These are phyloP conservation scores for Geotrichum histeridarum DNA, from an alignment of 1,139 yeast species.

Conservation along the genomic window DNA sequence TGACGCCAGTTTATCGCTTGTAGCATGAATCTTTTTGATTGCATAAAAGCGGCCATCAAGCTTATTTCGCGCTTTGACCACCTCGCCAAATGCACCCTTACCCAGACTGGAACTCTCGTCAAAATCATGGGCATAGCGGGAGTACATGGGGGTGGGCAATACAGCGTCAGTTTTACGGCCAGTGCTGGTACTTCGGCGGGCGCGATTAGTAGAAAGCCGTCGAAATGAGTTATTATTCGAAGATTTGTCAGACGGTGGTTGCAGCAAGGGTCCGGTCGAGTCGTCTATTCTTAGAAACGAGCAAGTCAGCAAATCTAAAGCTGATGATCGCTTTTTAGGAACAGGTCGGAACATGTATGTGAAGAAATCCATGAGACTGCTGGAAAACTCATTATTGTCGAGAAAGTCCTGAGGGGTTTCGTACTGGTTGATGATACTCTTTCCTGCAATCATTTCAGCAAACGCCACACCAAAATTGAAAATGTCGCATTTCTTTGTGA, in stretches of 20 bases:
- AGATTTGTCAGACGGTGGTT: neutral
- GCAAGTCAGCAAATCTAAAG: constrained; percentile 55
- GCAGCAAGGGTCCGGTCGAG: neutral
- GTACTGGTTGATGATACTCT: constrained; percentile 49
- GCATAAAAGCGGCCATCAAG: constrained; percentile 95
- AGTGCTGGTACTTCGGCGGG: constrained; percentile 18
- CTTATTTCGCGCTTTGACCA: constrained; percentile 86
- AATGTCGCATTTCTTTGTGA: constrained; percentile 75
- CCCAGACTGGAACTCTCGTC: constrained; percentile 93
- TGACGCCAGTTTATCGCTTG: constrained; percentile 70
- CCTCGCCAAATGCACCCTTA: constrained; percentile 95
- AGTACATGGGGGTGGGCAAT: constrained; percentile 30
- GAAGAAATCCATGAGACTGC: constrained; percentile 60
- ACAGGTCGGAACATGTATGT: constrained; percentile 59
- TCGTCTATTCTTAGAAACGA: constrained; percentile 15
- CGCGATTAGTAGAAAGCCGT: constrained; percentile 15
- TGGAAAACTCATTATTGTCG: constrained; percentile 47
- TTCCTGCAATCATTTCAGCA: constrained; percentile 64
- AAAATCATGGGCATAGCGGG: constrained; percentile 75
- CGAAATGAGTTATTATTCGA: constrained; percentile 3
- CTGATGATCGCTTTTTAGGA: constrained; percentile 69
- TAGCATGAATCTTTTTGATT: constrained; percentile 81
- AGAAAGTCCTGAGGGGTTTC: constrained; percentile 60
- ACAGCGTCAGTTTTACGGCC: constrained; percentile 15
- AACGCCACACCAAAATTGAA: constrained; percentile 88